These are phyloP conservation scores for Suillus tomentosus DNA, from an alignment of 768 basidiomycete species.

Conservation along the genomic window DNA sequence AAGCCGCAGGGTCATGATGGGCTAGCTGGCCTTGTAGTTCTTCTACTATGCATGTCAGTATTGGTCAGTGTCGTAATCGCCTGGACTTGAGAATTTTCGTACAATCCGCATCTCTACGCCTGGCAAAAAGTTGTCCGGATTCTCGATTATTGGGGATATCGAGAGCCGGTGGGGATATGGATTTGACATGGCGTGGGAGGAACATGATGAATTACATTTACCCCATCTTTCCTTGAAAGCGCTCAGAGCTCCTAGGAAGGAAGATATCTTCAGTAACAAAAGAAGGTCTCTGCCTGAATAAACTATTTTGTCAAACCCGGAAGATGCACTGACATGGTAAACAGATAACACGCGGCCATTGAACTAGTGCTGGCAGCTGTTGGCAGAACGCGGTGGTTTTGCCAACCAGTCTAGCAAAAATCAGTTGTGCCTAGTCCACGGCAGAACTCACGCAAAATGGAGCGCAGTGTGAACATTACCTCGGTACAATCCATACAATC, in stretches of 20 bases:
- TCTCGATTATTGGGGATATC: neutral
- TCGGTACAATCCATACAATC: too few relatives aligned
- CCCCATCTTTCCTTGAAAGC: neutral
- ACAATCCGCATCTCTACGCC: neutral
- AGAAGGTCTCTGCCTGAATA: neutral
- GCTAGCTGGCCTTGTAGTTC: constrained; percentile 86
- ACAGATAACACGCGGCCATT: neutral
- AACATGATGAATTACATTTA: neutral
- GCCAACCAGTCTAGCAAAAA: too few relatives aligned
- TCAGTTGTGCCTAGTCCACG: too few relatives aligned
- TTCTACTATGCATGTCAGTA: constrained; percentile 51
- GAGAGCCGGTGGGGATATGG: neutral
- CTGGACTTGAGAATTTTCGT: neutral
- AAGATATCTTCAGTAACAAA: neutral
- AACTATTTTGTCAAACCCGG: neutral
- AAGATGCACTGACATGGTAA: neutral
- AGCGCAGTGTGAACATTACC: too few relatives aligned
- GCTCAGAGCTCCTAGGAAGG: neutral
- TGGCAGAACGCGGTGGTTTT: too few relatives aligned
- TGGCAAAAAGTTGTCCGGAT: neutral
- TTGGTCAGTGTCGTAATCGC: constrained; percentile 44
- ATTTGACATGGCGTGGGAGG: neutral
- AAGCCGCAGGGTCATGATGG: constrained; percentile 86
- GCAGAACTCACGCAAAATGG: too few relatives aligned
- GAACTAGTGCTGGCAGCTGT: too few relatives aligned